A percentile compares a stretch with the other conserved stretches of the same genome.
Evolutionary conservation across 1,284 basidiomycete species (phyloP).

Genomic region (Microbotryum lychnidis-dioicae): DNA sequence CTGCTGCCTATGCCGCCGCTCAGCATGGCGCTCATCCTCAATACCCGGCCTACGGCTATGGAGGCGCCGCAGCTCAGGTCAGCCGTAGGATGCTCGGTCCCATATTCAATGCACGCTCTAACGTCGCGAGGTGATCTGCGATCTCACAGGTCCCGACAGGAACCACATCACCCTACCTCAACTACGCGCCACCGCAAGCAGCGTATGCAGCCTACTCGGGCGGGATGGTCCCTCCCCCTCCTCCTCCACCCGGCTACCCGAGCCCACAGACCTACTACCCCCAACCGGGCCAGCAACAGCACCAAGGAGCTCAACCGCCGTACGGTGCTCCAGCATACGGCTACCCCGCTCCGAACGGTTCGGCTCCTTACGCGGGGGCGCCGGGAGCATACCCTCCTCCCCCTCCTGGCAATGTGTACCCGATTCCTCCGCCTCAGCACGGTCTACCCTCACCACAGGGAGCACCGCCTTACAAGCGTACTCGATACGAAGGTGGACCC

Average conservation of each 20-base stretch:
- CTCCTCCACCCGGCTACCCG: not conserved
- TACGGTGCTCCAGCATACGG: conserved; percentile 6
- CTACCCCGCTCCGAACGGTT: conserved; percentile 24
- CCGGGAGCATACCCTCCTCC: not conserved
- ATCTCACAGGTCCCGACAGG: not conserved
- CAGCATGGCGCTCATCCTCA: conserved; percentile 24
- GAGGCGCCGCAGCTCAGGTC: conserved; percentile 9
- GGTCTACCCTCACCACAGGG: conserved; percentile 9
- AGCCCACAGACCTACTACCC: not conserved
- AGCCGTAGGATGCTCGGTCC: not conserved
- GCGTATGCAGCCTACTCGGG: conserved; percentile 6
- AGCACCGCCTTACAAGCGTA: conserved; percentile 30
- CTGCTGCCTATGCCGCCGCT: not conserved
- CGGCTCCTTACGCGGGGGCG: conserved; percentile 11
- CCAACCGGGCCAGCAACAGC: not conserved
- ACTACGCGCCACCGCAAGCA: conserved; percentile 3
- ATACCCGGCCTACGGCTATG: conserved; percentile 31
- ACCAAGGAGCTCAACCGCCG: not conserved
- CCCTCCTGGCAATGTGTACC: not conserved
- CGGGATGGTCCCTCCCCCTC: too few species aligned
- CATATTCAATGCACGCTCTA: rapidly evolving
- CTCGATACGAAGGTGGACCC: conserved; percentile 24
- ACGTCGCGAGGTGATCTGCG: not conserved
- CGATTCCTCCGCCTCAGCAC: not conserved
- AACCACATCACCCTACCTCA: not conserved